Percentiles rank a stretch among this genome's conserved stretches.
Evolutionary conservation across 176 grass and related monocot species (phyloP).

Genomic region (Lolium multiflorum): DNA sequence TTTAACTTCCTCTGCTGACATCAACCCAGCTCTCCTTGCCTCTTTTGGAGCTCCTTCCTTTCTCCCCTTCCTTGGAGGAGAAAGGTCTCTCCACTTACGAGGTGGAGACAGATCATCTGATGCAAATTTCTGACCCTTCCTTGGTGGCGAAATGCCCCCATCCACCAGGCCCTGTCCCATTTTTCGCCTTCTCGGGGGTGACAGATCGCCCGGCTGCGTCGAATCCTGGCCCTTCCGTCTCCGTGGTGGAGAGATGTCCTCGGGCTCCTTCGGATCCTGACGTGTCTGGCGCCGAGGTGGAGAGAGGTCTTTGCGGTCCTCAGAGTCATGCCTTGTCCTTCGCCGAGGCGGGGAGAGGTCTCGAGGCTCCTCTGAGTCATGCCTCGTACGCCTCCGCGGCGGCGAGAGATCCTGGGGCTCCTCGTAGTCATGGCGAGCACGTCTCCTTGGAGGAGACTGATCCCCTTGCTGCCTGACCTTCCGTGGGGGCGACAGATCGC

Average conservation of each 20-base stretch:
- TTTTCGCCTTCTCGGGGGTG: slow-evolving; percentile 48
- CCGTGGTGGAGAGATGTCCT: slow-evolving; percentile 53
- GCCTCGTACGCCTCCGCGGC: slow-evolving; percentile 24
- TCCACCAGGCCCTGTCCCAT: background rate
- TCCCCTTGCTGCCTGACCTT: slow-evolving; percentile 34
- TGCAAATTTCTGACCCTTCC: slow-evolving; percentile 52
- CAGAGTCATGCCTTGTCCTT: slow-evolving; percentile 19
- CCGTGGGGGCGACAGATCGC: slow-evolving; percentile 55
- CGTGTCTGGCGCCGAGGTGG: slow-evolving; percentile 30
- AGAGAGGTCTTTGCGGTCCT: slow-evolving; percentile 47
- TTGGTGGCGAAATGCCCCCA: slow-evolving; percentile 54
- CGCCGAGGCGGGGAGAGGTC: slow-evolving; percentile 54
- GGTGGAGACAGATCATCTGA: slow-evolving; percentile 54
- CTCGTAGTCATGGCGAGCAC: slow-evolving; percentile 31
- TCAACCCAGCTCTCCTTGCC: slow-evolving; percentile 58
- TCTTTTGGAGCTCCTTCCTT: slow-evolving; percentile 58
- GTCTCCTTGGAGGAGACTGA: slow-evolving; percentile 36
- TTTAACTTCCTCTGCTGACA: slow-evolving; percentile 76
- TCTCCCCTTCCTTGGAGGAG: slow-evolving; percentile 62
- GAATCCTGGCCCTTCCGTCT: slow-evolving; percentile 22
- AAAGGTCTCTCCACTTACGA: slow-evolving; percentile 54
- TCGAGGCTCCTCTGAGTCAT: slow-evolving; percentile 47
- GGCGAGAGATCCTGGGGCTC: slow-evolving; percentile 41
- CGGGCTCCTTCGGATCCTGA: slow-evolving; percentile 8
- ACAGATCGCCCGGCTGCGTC: slow-evolving; percentile 42